Base-by-base conservation (phyloP, 2,329 filamentous ascomycete species). In the Rugonectria rugulosa region DNA sequence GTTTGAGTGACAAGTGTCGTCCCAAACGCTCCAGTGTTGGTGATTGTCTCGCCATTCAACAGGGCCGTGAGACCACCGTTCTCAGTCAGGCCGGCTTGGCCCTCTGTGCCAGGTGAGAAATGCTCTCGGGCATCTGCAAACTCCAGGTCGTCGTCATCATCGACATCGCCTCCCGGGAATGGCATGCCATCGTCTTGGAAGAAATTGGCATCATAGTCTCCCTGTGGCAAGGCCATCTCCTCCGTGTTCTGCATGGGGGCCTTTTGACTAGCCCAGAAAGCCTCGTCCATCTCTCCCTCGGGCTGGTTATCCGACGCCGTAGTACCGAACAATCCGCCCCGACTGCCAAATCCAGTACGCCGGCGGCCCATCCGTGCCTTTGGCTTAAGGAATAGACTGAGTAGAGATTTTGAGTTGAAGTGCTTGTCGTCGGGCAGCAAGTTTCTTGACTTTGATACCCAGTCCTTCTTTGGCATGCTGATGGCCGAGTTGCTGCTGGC, bases 361-460 rank as follows among this genome's bases (percentile, higher is more conserved):
- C 87, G 84, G 53, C 87, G 85, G 38, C 89, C 87, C 74, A 97
- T 84, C 36, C 89, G 88, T 10, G 93, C 92, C 72, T 93, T 96
- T 23, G 95, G 95, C 73, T 99, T 99, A 23, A 98, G 81, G 81
- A 98, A 99, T 2, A 99, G 83, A 45, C 87, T 90, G 6, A 98
- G 80, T 1, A 99, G 81, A 62, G 96, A 91, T 70, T 90, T 90
- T 8, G 94, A 98, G 77, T 93, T 97, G 79, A 99, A 98, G 72
- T 98, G 93, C 75, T 97, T 97, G 76, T 99, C 95, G 69, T 99
- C 95, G 3, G 96, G 94, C 5, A 99, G 85, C 3, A 99, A 82
- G 70, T 99, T 97, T 43, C 92, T 86, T 2, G 90, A 92, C 74
- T 96, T 97, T 32, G 91, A 95, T 73, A 91, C 95, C 92, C 94